Evolutionary conservation across 768 basidiomycete species (phyloP), one percentile per base, ranked within the genome.

Genomic region (Phanerochaete sordida): DNA sequence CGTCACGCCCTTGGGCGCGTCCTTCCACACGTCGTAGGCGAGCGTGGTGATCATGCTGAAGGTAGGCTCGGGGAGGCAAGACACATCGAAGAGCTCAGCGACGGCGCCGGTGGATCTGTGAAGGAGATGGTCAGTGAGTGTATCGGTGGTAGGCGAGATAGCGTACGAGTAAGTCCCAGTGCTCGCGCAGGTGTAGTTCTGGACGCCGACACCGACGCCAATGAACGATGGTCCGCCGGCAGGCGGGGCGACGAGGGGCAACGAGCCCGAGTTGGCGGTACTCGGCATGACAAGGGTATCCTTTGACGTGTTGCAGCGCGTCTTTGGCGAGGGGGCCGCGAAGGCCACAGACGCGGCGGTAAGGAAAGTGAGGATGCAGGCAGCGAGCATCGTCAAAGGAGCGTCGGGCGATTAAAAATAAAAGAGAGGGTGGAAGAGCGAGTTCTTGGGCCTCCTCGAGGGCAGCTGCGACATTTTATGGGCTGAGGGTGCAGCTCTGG

Each of bases 31-130:
- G 6, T 58, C 49, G 56, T 72, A 81, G 0, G 69, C 73, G 0
- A 59, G 16, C 30, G 77, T 70, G 30, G 77, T 73, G 55, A 76
- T 56, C 12, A 31, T 60, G 27, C 59, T 57, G 48, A 74, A 79
- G 15, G 63, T 48, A 16, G 72, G 62, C 9, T 71, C 70, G 21
- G 66, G 70, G 28, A 83, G 58, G 70, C 84, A 84, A 0, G 83
- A 83, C 35, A 78, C 74, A 65, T 86, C 85, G 69, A 82, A 81
- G 6, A 86, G 70, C 64, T 83, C 79, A 3, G 76, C 79, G n/a
- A 81, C 62, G 45, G 81, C 80, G 8, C 65, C 65, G 8, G 51
- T 56, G 35, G 50, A 54, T 16, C 63, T 64, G 33, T 39, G 13
- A 5, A 27, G 21, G 35, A 2, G 13, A n/a, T 4, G 13, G 28